Percentiles rank a stretch among this genome's conserved stretches.
phyloP scores from a whole-genome alignment of 2,329 filamentous ascomycete species.

The Amauroascus niger region DNA sequence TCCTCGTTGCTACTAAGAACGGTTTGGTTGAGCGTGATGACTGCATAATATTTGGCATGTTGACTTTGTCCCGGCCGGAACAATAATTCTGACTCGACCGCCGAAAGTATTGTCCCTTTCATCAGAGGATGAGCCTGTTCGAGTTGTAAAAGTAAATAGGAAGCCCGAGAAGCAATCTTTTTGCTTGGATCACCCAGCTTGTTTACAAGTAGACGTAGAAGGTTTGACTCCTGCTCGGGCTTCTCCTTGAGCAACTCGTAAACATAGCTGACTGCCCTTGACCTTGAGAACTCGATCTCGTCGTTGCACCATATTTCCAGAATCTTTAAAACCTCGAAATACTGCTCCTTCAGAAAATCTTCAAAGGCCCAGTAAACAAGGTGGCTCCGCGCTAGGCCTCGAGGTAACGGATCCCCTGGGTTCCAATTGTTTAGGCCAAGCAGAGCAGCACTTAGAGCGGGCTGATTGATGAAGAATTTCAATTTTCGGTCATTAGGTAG shows the following conservation, averaged over 20 bases:
- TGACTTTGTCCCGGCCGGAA: constrained; percentile 78
- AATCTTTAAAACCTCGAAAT: constrained; percentile 86
- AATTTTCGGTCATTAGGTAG: constrained; percentile 75
- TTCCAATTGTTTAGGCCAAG: constrained; percentile 59
- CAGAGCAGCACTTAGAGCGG: constrained; percentile 61
- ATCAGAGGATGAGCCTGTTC: constrained; percentile 83
- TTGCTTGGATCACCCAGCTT: constrained; percentile 92
- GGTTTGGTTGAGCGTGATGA: constrained; percentile 95
- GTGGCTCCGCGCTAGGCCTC: constrained; percentile 62
- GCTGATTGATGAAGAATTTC: constrained; percentile 67
- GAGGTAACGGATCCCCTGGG: constrained; percentile 59
- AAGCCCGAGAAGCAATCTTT: constrained; percentile 89
- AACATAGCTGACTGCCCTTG: constrained; percentile 78
- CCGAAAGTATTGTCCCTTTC: constrained; percentile 77
- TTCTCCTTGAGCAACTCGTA: constrained; percentile 89
- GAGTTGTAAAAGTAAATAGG: constrained; percentile 85
- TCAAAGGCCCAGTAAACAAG: constrained; percentile 85
- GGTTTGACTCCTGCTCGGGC: constrained; percentile 91
- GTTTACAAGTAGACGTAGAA: constrained; percentile 84
- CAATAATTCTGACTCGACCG: constrained; percentile 78
- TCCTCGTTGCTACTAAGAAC: constrained; percentile 80
- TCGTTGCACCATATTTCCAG: constrained; percentile 90
- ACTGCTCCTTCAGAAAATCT: constrained; percentile 87
- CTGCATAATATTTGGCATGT: constrained; percentile 87
- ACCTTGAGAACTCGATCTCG: constrained; percentile 87